Base-by-base conservation (phyloP, 2,329 filamentous ascomycete genomes). In the Alternaria panax region DNA sequence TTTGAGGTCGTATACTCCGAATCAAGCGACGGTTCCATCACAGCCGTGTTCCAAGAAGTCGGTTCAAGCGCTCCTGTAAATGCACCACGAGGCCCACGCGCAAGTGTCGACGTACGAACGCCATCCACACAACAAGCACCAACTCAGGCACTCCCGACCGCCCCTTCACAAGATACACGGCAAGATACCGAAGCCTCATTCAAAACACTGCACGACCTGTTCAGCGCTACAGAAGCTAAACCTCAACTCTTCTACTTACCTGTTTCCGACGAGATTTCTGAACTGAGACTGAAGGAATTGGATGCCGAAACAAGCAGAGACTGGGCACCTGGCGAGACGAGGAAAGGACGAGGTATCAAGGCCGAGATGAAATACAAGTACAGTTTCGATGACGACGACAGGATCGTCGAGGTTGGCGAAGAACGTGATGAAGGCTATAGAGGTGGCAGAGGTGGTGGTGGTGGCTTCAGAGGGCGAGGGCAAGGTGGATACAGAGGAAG, bases 231-330 rank as follows among this genome's bases (percentile, higher is more conserved):
- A 0, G 80, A 79, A 2, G 78, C 86, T 0, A 89, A 89, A 69
- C 88, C 88, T 1, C 86, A 86, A 63, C 77, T 91, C 14, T 90
- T 90, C 75, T 90, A 82, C 75, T 80, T 86, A 42, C 87, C 90
- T 2, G 91, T 92, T 0, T 75, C 87, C 0, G 83, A 87, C 6
- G 85, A 88, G 0, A 79, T 93, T 6, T 90, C 86, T 1, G 82
- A 86, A 16, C 83, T 84, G 45, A 87, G 94, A 12, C 79, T 93
- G 5, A 86, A 89, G 57, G 82, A 82, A 51, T 81, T 91, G 16
- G 82, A 84, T 16, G 71, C 77, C 5, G 75, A 76, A 51, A 83
- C 80, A 12, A 78, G 75, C 54, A 67, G 76, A 16, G 76, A 80
- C 45, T 83, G 81, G 81, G 52, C 67, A 27, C 70, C 74, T 1